These are phyloP conservation scores for Thalassiosira exigua DNA, from an alignment of 352 stramenopile species.

Conservation along the genomic window DNA sequence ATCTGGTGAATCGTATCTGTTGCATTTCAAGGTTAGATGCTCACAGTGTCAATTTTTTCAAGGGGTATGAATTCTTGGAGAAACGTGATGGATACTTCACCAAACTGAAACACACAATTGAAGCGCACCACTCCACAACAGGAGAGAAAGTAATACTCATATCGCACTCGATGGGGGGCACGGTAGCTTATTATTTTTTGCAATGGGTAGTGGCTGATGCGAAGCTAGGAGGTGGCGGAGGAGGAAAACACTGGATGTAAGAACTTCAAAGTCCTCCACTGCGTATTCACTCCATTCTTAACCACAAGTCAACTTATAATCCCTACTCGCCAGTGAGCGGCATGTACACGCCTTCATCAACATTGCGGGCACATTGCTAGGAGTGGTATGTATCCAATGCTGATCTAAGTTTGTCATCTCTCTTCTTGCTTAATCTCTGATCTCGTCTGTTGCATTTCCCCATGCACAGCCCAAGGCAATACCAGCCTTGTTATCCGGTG, in stretches of 20 bases:
- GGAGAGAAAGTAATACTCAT: conserved; percentile 91
- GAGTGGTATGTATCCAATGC: too few species aligned
- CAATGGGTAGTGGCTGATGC: conserved; percentile 90
- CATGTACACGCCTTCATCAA: conserved; percentile 92
- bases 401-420: not conserved
- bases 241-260: conserved; percentile 91
- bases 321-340: too few species aligned
- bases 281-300: too few species aligned
- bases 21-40: too few species aligned
- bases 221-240: conserved; percentile 85
- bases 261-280: too few species aligned
- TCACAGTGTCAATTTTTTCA: too few species aligned
- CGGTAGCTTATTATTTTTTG: conserved; percentile 94
- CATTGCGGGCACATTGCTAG: conserved; percentile 93
- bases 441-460: not conserved
- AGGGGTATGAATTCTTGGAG: conserved; percentile 61
- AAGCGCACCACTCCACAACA: conserved; percentile 87
- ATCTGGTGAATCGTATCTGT: too few species aligned
- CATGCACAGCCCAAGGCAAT: conserved; percentile 87
- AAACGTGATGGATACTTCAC: conserved; percentile 87
- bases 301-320: too few species aligned
- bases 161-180: conserved; percentile 91
- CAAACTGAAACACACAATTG: conserved; percentile 91
- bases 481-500: conserved; percentile 90
- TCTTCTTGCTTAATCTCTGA: not conserved